Conservation (phyloP, 179 eudicot species). For the Vitellaria paradoxa region DNA sequence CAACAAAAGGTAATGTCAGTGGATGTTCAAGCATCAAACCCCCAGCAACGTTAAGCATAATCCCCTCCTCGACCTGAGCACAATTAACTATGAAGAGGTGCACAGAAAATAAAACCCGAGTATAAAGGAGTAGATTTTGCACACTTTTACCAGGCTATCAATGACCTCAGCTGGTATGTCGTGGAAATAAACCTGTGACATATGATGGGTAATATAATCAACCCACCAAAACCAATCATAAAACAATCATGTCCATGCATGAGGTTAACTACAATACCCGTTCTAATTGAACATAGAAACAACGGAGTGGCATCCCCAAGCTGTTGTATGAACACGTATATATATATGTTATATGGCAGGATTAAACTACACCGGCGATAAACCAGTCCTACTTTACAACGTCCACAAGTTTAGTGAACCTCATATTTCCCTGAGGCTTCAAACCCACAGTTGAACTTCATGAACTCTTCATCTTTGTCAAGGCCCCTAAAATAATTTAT, state of each 20-base stretch:
- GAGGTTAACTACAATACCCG: too few relatives aligned
- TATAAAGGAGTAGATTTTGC: neutral
- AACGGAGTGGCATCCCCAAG: neutral
- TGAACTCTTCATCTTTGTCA: too few relatives aligned
- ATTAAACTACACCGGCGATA: too few relatives aligned
- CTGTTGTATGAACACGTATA: too few relatives aligned
- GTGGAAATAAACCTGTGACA: constrained; percentile 73
- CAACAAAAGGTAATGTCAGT: constrained; percentile 71
- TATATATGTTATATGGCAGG: too few relatives aligned
- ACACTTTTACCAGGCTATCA: constrained; percentile 60
- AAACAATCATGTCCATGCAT: neutral
- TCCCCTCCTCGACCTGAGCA: constrained; percentile 74
- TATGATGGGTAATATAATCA: neutral
- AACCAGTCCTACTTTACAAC: too few relatives aligned
- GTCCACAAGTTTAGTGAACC: too few relatives aligned
- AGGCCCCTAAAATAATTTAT: too few relatives aligned
- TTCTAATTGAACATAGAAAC: neutral
- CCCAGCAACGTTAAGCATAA: constrained; percentile 80
- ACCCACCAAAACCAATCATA: neutral
- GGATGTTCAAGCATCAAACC: constrained; percentile 95
- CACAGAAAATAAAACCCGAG: neutral
- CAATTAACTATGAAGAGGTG: neutral
- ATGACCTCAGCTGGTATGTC: constrained; percentile 75
- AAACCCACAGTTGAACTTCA: too few relatives aligned
- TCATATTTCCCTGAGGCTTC: too few relatives aligned